Percentiles rank a stretch among this genome's conserved stretches.
phyloP scores from a whole-genome alignment of 1,284 basidiomycete genomes.

The Porodaedalea pini region DNA sequence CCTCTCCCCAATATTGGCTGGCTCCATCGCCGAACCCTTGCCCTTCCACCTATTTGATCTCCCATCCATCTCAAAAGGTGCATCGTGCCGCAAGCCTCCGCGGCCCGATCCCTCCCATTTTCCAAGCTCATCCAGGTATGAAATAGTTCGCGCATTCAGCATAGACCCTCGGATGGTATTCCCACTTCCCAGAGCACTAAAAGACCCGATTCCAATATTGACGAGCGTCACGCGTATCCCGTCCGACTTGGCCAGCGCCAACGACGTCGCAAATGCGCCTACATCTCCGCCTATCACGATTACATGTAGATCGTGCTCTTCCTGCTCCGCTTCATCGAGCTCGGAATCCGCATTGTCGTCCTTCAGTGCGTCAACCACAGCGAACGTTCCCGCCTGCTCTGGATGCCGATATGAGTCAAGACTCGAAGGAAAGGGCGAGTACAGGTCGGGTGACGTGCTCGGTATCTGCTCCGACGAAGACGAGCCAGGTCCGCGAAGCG shows the following conservation, averaged over 20 bases:
- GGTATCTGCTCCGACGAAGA: background rate
- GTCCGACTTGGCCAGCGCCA: constrained; percentile 1
- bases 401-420: background rate
- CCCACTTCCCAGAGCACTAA: background rate
- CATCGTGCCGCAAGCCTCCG: background rate
- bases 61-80: background rate
- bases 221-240: constrained; percentile 6
- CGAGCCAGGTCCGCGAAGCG: background rate
- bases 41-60: constrained; percentile 2
- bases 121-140: background rate
- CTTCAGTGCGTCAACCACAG: background rate
- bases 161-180: background rate
- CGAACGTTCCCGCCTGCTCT: background rate
- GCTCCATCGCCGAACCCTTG: background rate
- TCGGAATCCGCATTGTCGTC: background rate
- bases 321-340: background rate
- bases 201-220: background rate
- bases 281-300: constrained; percentile 11
- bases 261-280: constrained; percentile 3
- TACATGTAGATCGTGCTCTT: constrained; percentile 1
- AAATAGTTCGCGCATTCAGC: background rate
- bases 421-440: background rate
- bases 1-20: background rate
- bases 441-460: background rate
- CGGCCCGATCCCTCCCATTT: background rate